Evolutionary conservation across 139 green algal genomes (phyloP), one percentile per base, ranked within the genome.

Genomic region (Auxenochlorella pyrenoidosa): DNA sequence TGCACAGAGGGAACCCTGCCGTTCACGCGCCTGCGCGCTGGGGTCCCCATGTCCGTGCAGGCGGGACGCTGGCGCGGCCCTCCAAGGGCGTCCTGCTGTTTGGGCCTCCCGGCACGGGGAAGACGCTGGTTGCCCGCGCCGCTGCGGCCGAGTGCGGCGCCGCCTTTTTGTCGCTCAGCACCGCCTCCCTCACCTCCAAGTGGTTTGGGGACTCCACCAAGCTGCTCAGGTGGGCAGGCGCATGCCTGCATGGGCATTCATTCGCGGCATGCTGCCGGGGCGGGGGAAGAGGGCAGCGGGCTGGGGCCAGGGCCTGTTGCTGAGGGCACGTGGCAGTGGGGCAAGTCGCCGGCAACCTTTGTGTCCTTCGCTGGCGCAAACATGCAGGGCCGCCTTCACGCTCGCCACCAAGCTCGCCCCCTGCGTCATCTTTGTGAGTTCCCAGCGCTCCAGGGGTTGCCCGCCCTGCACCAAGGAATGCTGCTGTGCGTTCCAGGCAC

Each of bases 341-440:
- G 16, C 32, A 5, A 12, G n/a, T 24, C 36, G 30, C 70, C 13
- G 22, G 1, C 36, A 51, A 43, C 8, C 54, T 63, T 2, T 24
- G 54, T 22, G 15, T 28, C 54, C 54, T 2, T 58, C 8, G 54
- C 54, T 63, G 15, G 47, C 38, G 76, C 76, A n/a, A n/a, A n/a
- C n/a, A 4, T 60, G 76, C 76, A 82, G 89, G 18, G 91, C 91
- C 3, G 75, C 88, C 38, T 94, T 94, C 83, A 83, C 44, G 30
- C 86, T 94, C 40, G 91, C 91, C 3, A 82, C 78, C 78, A 93
- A 93, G 86, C 88, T 94, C 24, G 63, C 85, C 19, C 94, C 94
- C 26, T 94, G 91, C 43, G 94, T 97, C n/a, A 91, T 97, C 26
- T 97, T 97, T 76, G 81, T 96, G 24, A 93, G 96, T 24, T 22